Percentiles rank a stretch among this genome's conserved stretches.
phyloP scores from a whole-genome alignment of 192 early-diverging fungal genomes.

The Coemansia sp. region DNA sequence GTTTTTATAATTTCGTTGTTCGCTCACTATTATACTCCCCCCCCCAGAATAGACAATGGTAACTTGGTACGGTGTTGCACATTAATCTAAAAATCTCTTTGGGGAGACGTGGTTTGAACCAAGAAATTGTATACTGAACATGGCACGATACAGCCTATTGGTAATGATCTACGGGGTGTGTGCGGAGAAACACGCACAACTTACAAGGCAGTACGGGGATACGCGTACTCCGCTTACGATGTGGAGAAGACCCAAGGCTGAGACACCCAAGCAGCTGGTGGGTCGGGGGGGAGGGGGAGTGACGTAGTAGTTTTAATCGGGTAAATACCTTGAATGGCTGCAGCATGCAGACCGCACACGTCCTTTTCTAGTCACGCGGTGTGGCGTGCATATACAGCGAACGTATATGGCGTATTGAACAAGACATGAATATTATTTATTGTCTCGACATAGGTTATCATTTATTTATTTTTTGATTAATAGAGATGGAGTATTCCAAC shows the following conservation, averaged over 20 bases:
- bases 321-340: neutral
- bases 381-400: conserved; percentile 2
- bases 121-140: neutral
- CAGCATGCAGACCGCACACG: neutral
- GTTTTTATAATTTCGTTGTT: neutral
- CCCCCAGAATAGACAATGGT: neutral
- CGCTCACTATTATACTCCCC: neutral
- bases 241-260: neutral
- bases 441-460: neutral
- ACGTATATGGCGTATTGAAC: neutral
- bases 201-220: neutral
- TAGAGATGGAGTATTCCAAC: neutral
- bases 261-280: neutral
- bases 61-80: neutral
- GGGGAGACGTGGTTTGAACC: neutral
- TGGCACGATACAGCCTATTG: neutral
- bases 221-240: neutral
- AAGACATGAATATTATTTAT: neutral
- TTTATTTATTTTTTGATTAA: neutral
- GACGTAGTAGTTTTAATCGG: neutral
- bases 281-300: neutral
- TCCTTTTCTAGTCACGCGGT: neutral
- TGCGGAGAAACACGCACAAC: neutral
- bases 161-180: neutral
- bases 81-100: neutral